phyloP scores from a whole-genome alignment of 202 grass and related monocot species.

The Carex arenaria region DNA sequence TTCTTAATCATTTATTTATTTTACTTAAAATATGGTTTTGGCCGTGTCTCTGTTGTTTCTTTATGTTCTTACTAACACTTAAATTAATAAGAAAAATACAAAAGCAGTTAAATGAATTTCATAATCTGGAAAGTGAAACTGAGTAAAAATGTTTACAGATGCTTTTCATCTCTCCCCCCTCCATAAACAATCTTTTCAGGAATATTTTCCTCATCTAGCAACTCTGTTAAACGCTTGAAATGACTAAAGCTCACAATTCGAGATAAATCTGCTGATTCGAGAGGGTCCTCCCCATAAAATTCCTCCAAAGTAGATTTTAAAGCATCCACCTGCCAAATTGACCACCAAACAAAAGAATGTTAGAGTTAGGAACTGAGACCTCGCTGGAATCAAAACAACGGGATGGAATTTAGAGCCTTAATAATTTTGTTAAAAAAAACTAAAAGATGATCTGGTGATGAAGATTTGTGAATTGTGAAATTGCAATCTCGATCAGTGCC shows the following conservation, averaged over 20 bases:
- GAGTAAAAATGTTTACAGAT: constrained; percentile 28
- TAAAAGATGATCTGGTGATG: neutral
- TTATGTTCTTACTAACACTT: neutral
- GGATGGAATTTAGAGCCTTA: neutral
- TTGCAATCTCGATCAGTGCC: neutral
- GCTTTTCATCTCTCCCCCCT: constrained; percentile 32
- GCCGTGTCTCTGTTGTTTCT: neutral
- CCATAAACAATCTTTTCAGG: constrained; percentile 24
- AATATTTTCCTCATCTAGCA: constrained; percentile 36
- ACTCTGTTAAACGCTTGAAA: constrained; percentile 27
- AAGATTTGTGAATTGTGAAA: neutral
- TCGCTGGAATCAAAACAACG: neutral
- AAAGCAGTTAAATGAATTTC: neutral
- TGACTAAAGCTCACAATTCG: constrained; percentile 33
- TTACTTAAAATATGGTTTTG: neutral
- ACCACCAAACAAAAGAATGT: neutral
- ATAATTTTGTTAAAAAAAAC: neutral
- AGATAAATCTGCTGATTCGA: constrained; percentile 31
- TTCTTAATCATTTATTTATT: neutral
- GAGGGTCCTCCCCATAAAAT: constrained; percentile 40
- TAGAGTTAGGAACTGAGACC: neutral
- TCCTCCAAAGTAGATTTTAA: constrained; percentile 30
- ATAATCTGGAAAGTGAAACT: neutral
- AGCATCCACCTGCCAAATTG: constrained; percentile 28
- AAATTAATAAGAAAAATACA: neutral